phyloP scores from a whole-genome alignment of 306 rosid genomes.

The Cucurbita maxima region DNA sequence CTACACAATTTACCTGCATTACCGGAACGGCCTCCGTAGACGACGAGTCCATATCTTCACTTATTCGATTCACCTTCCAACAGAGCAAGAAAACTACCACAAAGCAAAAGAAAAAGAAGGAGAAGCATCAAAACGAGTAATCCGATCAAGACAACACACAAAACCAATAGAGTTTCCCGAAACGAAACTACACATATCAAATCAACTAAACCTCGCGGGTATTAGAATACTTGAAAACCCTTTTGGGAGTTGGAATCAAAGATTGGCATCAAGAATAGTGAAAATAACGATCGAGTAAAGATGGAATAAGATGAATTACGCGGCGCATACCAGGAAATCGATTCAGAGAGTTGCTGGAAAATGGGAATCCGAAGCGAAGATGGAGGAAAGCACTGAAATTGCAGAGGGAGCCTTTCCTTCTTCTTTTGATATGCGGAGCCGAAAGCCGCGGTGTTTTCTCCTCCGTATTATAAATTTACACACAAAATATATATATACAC shows the following conservation, averaged over 20 bases:
- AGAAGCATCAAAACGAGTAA: neutral
- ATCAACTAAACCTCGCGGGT: neutral
- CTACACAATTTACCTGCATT: conserved; percentile 5
- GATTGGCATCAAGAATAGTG: neutral
- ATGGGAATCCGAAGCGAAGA: neutral
- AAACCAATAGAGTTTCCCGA: neutral
- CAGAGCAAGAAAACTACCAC: neutral
- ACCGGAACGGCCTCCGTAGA: neutral
- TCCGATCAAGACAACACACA: neutral
- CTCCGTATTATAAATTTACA: too few species aligned
- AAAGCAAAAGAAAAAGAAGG: neutral
- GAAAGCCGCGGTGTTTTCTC: too few species aligned
- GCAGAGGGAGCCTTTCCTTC: neutral
- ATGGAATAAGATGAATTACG: neutral
- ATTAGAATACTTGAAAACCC: neutral
- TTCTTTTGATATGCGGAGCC: neutral
- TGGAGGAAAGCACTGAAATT: neutral
- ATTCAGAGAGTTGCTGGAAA: neutral
- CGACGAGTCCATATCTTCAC: conserved; percentile 6
- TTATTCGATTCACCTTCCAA: neutral
- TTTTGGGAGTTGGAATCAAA: neutral
- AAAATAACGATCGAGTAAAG: neutral
- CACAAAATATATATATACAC: too few species aligned
- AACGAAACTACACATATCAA: neutral
- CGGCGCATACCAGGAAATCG: neutral